A percentile compares a stretch with the other conserved stretches of the same genome.
phyloP scores from a whole-genome alignment of 83 land plant species.

The Thuja plicata region DNA sequence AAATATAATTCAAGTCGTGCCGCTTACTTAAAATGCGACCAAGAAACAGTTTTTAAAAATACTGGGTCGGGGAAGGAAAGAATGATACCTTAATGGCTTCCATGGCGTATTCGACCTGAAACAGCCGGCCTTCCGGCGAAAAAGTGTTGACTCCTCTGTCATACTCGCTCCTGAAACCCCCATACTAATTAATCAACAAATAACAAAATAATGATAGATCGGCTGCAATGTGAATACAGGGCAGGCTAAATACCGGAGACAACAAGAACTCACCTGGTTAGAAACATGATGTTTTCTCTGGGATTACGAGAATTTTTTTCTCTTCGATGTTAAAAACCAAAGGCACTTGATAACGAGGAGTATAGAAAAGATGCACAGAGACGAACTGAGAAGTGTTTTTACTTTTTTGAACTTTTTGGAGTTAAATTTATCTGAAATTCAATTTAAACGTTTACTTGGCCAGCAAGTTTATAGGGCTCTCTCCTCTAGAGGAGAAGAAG shows the following conservation, averaged over 20 bases:
- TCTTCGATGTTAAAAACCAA: not conserved
- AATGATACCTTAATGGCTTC: slow-evolving; percentile 78
- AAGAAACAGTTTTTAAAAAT: not conserved
- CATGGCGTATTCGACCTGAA: slow-evolving; percentile 89
- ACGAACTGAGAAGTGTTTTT: not conserved
- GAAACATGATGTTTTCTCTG: slow-evolving; percentile 6
- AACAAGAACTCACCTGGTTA: slow-evolving; percentile 5
- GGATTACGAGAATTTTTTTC: not conserved
- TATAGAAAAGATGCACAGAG: not conserved
- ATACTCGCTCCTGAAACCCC: slow-evolving; percentile 72
- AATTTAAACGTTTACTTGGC: not conserved
- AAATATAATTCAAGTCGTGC: not conserved
- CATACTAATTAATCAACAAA: not conserved
- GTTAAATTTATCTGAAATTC: not conserved
- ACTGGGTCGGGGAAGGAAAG: not conserved
- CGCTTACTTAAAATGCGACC: not conserved
- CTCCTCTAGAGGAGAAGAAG: not conserved
- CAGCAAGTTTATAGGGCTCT: not conserved
- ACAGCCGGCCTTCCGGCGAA: slow-evolving; percentile 80
- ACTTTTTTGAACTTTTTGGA: not conserved
- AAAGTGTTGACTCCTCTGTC: slow-evolving; percentile 89
- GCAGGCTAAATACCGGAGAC: not conserved
- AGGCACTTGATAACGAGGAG: not conserved
- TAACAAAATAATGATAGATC: not conserved
- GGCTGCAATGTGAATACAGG: not conserved